These are phyloP conservation scores for Gossypium gossypioides DNA, from an alignment of 441 rosid genomes.

Conservation along the genomic window DNA sequence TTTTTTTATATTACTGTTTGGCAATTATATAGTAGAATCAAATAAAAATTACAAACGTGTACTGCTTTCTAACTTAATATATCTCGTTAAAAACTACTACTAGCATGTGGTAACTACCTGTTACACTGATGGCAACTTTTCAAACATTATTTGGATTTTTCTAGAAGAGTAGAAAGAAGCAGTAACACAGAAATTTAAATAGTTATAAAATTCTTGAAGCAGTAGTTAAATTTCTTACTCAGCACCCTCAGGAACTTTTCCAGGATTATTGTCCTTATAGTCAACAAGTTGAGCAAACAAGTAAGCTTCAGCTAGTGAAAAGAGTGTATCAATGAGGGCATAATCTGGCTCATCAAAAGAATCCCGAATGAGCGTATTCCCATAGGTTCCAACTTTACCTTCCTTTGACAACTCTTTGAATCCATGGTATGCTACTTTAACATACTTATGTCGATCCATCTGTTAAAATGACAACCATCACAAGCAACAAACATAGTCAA, in stretches of 20 bases:
- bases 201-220: not conserved
- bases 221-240: slow-evolving; percentile 42
- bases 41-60: not conserved
- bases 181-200: not conserved
- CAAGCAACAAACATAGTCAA: slow-evolving; percentile 3
- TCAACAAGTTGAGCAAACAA: slow-evolving; percentile 95
- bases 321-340: slow-evolving; percentile 89
- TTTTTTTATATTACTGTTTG: not conserved
- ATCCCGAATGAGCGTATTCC: slow-evolving; percentile 76
- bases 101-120: not conserved
- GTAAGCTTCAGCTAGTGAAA: slow-evolving; percentile 93
- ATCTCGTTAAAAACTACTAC: not conserved
- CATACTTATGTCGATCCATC: slow-evolving; percentile 99
- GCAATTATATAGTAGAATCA: not conserved
- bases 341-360: slow-evolving; percentile 94
- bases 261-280: slow-evolving; percentile 70
- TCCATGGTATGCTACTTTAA: slow-evolving; percentile 95
- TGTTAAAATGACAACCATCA: slow-evolving; percentile 24
- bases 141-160: not conserved
- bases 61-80: not conserved
- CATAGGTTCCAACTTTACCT: slow-evolving; percentile 77
- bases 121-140: not conserved
- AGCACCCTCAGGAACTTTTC: slow-evolving; percentile 40
- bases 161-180: not conserved
- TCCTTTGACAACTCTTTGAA: slow-evolving; percentile 83